Percentiles rank a stretch among this genome's conserved stretches.
phyloP scores from a whole-genome alignment of 257 asterid species.

The Penstemon davidsonii region DNA sequence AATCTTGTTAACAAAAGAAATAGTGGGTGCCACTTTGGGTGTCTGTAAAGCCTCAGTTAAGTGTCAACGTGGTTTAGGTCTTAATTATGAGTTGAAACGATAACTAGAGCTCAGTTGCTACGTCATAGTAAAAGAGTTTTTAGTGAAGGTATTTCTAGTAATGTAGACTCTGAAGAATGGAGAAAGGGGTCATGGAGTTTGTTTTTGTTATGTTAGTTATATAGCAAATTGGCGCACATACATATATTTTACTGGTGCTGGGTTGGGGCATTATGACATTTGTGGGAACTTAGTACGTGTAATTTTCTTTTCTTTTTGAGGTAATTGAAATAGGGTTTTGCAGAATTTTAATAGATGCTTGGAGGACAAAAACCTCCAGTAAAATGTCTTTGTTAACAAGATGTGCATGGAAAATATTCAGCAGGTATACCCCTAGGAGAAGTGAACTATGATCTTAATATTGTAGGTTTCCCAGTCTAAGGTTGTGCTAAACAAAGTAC shows the following conservation, averaged over 20 bases:
- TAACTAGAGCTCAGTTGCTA: background rate
- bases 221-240: background rate
- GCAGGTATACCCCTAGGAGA: background rate
- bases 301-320: background rate
- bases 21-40: background rate
- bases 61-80: background rate
- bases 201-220: no score
- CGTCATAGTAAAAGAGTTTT: background rate
- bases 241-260: background rate
- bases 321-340: background rate
- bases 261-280: background rate
- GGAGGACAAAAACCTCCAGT: background rate
- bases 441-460: background rate
- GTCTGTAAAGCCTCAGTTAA: background rate
- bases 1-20: background rate
- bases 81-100: background rate
- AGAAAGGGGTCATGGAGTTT: background rate
- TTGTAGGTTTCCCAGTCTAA: background rate
- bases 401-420: background rate
- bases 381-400: background rate
- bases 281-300: background rate
- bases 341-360: background rate
- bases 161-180: background rate
- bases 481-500: background rate
- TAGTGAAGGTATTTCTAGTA: background rate